Evolutionary conservation across 2,329 filamentous ascomycete species (phyloP), one percentile per base, ranked within the genome.

Genomic region (Capronia coronata): DNA sequence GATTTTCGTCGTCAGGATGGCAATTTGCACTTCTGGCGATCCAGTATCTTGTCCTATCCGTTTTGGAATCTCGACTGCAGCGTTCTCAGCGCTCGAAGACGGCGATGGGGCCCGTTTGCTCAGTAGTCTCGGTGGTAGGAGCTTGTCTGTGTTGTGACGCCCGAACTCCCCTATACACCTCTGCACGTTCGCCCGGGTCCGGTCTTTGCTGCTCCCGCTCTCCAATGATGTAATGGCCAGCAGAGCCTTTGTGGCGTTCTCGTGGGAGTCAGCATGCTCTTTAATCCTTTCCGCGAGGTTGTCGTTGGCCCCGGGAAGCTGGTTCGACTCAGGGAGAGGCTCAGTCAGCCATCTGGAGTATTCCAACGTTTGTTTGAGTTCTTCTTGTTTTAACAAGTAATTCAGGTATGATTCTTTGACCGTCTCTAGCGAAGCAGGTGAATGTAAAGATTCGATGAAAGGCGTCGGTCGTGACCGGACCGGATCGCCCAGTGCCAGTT

Each of bases 1-100:
- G 65, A 98, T 98, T 77, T 96, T 97, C 49, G 88, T 80, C 2
- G 93, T 98, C 66, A 98, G 69, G 61, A 98, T 94, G 39, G 89
- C 90, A 59, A 94, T 88, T 74, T 98, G 93, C n/a, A 98, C 94
- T 71, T 98, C 93, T 5, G 87, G 87, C 61, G 87, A 94, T 29
- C 93, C 93, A 1, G 91, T 98, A 65, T 98, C 93, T 3, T 85
- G 86, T 0, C 93, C 93, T n/a, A 83, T 81, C 25, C 94, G 84
- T 19, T 52, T 52, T 5, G 57, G 51, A 42, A 78, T 46, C n/a
- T 39, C 22, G 19, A 39, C 43, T 2, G 48, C 39, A 11, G 47
- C 54, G 18, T 41, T 39, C 11, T 32, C 44, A 48, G 22, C 42
- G 16, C 21, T 27, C 5, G 40, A 30, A 32, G 29, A 40, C 6